Conservation (phyloP, 192 early-diverging fungal species). For the Backusella parvicylindrica region DNA sequence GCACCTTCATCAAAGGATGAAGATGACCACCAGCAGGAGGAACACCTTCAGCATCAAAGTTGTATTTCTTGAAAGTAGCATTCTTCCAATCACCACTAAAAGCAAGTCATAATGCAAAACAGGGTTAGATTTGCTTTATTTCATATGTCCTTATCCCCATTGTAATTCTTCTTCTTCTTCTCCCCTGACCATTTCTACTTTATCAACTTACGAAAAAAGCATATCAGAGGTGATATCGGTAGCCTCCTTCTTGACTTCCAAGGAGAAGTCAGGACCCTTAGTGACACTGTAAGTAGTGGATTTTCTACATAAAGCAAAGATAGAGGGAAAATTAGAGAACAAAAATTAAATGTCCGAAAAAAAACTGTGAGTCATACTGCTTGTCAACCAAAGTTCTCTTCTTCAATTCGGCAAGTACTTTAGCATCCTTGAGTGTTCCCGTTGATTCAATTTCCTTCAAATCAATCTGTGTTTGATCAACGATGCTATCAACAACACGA, state of each 20-base stretch:
- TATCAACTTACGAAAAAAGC: constrained; percentile 58
- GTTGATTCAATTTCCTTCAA: constrained; percentile 65
- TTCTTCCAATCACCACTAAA: constrained; percentile 90
- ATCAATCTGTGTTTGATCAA: constrained; percentile 80
- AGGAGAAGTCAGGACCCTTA: constrained; percentile 89
- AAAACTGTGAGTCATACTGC: constrained; percentile 44
- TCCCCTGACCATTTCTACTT: not conserved
- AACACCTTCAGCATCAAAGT: constrained; percentile 90
- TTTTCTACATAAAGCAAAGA: constrained; percentile 48
- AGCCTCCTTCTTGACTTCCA: constrained; percentile 80
- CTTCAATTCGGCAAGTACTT: constrained; percentile 73
- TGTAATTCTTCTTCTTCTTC: not conserved
- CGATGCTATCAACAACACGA: constrained; percentile 73
- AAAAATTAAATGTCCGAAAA: not conserved
- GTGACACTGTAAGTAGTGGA: constrained; percentile 74
- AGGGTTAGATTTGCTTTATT: not conserved
- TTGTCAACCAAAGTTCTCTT: constrained; percentile 70
- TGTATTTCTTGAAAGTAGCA: constrained; percentile 97
- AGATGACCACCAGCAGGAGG: constrained; percentile 82
- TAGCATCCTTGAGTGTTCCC: constrained; percentile 57
- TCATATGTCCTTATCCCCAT: not conserved
- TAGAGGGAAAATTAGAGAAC: constrained; percentile 4
- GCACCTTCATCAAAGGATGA: constrained; percentile 98
- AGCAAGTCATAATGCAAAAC: too few species aligned
- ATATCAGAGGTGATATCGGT: constrained; percentile 95